Evolutionary conservation across 805 yeast species (phyloP), one percentile per base, ranked within the genome.

Genomic region (Jamesozyma piceae): DNA sequence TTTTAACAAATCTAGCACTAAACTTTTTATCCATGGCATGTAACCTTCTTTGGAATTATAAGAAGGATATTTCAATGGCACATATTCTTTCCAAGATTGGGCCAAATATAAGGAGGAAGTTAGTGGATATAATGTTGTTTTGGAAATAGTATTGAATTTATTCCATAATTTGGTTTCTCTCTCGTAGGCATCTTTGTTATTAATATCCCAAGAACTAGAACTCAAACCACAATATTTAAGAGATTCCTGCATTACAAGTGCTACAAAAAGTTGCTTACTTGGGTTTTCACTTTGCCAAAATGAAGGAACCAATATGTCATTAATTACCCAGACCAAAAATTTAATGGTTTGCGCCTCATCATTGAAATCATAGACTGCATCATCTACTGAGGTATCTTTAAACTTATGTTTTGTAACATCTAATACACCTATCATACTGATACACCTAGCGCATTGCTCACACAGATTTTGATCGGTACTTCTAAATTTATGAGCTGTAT

Each of bases 201-300:
- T 48, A 2, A 63, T 39, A 39, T 63, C 60, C 55, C 68, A 58
- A 5, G 60, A 51, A 8, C 55, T 48, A 1, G 65, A 53, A 39
- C 66, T 65, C 19, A 79, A 61, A 2, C 74, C 78, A 55, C 87
- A 70, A 14, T 77, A 72, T 49, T 78, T 78, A 40, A 92, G 63
- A 38, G 81, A 79, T 48, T 87, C 92, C 58, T 92, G 99, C 75
- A 92, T 85, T 0, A 90, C 82, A 60, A 76, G 82, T 0, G 96
- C 95, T 29, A 88, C 71, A 55, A 82, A 84, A 44, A 84, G 69
- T 59, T 92, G 98, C 38, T 78, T 76, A 19, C 77, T 74, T 0
- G 97, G 95, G 55, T 88, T 88, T 28, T 82, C 83, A 1, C 96
- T 82, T 0, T 95, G 88, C 78, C 94, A 81, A 61, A 88, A 89